Percentiles rank a stretch among this genome's conserved stretches.
phyloP scores from a whole-genome alignment of 1,284 basidiomycete species.

The Rhodotorula sp. region DNA sequence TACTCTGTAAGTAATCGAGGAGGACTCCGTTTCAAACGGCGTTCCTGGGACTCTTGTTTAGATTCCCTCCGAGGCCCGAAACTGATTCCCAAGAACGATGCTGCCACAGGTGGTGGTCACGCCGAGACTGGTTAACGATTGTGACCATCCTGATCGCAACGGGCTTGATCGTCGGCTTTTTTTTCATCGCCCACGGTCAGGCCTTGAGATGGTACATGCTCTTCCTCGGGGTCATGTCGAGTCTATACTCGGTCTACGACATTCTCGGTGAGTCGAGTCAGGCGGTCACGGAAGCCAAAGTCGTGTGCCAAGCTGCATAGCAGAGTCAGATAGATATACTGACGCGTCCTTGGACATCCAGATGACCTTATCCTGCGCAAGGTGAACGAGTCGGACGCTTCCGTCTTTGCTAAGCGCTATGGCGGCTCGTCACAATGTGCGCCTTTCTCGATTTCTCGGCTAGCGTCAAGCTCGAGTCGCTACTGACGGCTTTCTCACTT shows the following conservation, averaged over 20 bases:
- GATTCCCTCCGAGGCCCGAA: too few relatives aligned
- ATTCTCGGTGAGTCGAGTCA: slow-evolving; percentile 11
- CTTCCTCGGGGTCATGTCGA: slow-evolving; percentile 94
- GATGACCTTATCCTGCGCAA: slow-evolving; percentile 59
- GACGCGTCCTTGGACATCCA: neutral
- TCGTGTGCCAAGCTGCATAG: neutral
- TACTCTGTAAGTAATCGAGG: slow-evolving; percentile 74
- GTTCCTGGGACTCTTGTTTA: too few relatives aligned
- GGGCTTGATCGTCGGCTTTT: slow-evolving; percentile 66
- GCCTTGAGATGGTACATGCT: slow-evolving; percentile 65
- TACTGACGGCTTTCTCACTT: neutral
- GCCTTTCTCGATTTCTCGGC: neutral
- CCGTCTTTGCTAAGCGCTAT: slow-evolving; percentile 69
- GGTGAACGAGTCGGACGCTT: slow-evolving; percentile 87
- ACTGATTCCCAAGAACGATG: neutral
- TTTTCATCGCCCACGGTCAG: slow-evolving; percentile 73
- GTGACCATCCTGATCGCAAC: slow-evolving; percentile 49
- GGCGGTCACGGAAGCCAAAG: neutral
- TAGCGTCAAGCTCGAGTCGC: neutral
- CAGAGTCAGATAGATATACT: neutral
- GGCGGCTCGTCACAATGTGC: slow-evolving; percentile 44
- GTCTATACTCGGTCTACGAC: slow-evolving; percentile 83
- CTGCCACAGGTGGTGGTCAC: neutral
- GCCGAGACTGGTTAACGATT: slow-evolving; percentile 42
- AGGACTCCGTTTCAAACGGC: neutral